Evolutionary conservation across 306 rosid species (phyloP), one percentile per base, ranked within the genome.

Genomic region (Boehmeria nivea): DNA sequence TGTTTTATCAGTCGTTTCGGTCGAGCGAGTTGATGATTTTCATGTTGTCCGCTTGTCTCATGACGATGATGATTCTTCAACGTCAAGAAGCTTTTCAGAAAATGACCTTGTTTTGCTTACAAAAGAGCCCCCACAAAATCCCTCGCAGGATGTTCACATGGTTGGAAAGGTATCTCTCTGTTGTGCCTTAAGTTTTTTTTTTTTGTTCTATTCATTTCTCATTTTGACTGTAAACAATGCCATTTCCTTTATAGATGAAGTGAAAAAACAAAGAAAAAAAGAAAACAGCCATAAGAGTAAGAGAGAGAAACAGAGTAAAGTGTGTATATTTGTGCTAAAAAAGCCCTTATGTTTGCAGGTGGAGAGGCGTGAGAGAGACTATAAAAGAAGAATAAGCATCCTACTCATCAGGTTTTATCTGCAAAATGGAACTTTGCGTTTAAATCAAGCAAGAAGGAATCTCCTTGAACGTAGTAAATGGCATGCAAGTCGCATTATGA

Each of bases 391-490:
- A 56, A 70, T 75, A 68, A 80, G 61, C 60, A 66, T 87, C 64
- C 65, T 91, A 54, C 74, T 84, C 44, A 71, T 87, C 61, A 85
- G 87, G 77, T 87, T 91, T 70, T 84, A 82, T 80, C 68, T 91
- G 55, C 84, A 80, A 71, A 87, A 79, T 78, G 95, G 98, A 46
- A 80, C 86, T 65, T 69, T 79, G 40, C 91, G 98, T 19, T 67
- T 87, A 69, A 77, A 90, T 82, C 91, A 74, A 74, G 95, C 91
- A 27, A 81, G 98, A 80, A 84, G 79, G 74, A 83, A 71, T 64
- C 87, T 90, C 76, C 81, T 76, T 65, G 98, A 87, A 67, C 86
- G 98, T 25, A 81, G 95, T 71, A 90, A 84, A 74, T 91, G 98
- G 98, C 79, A 87, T 58, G 95, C 83, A 63, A 82, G 85, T 64